Percentiles rank a stretch among this genome's conserved stretches.
Conservation (phyloP, 2,329 filamentous ascomycete genomes). For the Dactylonectria macrodidyma region DNA sequence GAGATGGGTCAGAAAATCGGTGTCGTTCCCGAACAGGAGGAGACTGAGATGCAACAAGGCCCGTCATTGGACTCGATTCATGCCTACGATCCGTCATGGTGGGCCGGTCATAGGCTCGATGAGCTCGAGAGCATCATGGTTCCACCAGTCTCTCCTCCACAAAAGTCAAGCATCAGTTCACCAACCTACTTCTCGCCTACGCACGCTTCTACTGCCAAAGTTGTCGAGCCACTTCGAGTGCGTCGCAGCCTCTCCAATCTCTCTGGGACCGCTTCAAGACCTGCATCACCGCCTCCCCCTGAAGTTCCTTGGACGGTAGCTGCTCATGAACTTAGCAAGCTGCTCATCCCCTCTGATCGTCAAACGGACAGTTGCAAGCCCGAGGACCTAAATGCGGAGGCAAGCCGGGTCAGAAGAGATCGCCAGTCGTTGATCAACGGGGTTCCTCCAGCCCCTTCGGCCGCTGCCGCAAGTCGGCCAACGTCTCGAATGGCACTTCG, state of each 20-base stretch:
- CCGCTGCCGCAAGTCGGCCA: constrained; percentile 57
- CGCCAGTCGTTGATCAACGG: constrained; percentile 68
- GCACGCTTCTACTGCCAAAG: constrained; percentile 87
- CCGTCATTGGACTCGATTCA: constrained; percentile 50
- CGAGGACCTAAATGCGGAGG: constrained; percentile 83
- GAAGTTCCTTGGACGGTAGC: constrained; percentile 90
- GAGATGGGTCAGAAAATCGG: constrained; percentile 72
- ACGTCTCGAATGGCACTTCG: constrained; percentile 80
- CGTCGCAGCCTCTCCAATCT: constrained; percentile 74
- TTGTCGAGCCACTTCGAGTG: constrained; percentile 77
- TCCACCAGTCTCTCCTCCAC: constrained; percentile 64
- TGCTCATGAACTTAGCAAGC: constrained; percentile 84
- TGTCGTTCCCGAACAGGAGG: constrained; percentile 53
- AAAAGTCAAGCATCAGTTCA: constrained; percentile 67
- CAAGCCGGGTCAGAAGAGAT: constrained; percentile 74
- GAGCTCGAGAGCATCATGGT: constrained; percentile 75
- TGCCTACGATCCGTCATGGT: constrained; percentile 80
- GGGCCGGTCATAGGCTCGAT: constrained; percentile 76
- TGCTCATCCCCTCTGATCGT: constrained; percentile 83
- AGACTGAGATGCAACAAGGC: constrained; percentile 17
- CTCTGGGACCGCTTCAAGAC: constrained; percentile 54
- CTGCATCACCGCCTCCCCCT: constrained; percentile 79
- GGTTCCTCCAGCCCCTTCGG: constrained; percentile 46
- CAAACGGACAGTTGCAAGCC: constrained; percentile 82
- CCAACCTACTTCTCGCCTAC: constrained; percentile 91